Percentiles rank a stretch among this genome's conserved stretches.
These are phyloP conservation scores for Angomonas ambiguus DNA, from an alignment of 208 protist species.

Conservation along the genomic window DNA sequence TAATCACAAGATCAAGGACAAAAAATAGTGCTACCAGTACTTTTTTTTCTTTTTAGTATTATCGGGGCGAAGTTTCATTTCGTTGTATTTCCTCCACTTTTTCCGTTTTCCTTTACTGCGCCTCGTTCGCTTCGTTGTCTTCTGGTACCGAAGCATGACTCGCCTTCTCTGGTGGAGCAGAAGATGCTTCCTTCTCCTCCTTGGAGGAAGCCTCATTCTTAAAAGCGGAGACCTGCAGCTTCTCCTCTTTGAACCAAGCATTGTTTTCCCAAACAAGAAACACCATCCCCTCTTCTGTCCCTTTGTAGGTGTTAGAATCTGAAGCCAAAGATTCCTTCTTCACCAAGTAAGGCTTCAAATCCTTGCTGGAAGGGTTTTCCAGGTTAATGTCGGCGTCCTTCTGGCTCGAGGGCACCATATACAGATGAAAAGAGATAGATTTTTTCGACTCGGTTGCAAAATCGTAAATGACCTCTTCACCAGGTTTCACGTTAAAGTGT, in stretches of 20 bases:
- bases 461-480: constrained; percentile 30
- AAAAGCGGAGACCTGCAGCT: constrained; percentile 59
- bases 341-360: constrained; percentile 29
- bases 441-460: constrained; percentile 19
- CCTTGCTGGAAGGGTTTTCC: constrained; percentile 21
- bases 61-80: no score
- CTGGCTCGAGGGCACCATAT: constrained; percentile 24
- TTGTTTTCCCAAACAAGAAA: constrained; percentile 64
- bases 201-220: constrained; percentile 15
- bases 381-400: constrained; percentile 10
- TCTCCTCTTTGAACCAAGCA: constrained; percentile 39
- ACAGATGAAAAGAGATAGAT: constrained; percentile 7
- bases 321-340: constrained; percentile 15
- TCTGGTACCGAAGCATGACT: no score
- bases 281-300: constrained; percentile 44
- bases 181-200: not conserved
- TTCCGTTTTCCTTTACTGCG: no score
- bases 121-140: no score
- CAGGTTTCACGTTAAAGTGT: constrained; percentile 23
- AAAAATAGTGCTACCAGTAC: not conserved
- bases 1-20: not conserved
- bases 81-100: no score
- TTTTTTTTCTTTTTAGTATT: no score
- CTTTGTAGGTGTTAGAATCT: constrained; percentile 40
- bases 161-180: no score